These are phyloP conservation scores for Podospora sp. DNA, from an alignment of 495 filamentous ascomycete genomes.

Conservation along the genomic window DNA sequence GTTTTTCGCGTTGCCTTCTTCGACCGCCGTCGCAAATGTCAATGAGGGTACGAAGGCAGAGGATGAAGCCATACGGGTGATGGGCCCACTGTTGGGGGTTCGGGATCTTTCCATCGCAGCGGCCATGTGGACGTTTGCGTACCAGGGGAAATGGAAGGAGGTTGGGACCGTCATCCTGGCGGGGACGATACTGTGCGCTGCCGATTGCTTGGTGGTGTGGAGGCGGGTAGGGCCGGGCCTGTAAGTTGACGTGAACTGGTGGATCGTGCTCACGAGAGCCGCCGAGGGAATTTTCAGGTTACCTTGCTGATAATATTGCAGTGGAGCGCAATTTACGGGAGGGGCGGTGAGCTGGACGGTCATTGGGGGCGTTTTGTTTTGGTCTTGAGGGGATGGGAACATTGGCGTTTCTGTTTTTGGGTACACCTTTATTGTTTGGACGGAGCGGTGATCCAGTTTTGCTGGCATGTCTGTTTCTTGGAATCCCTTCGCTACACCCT, in stretches of 20 bases:
- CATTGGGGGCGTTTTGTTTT: constrained; percentile 8
- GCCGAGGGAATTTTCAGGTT: neutral
- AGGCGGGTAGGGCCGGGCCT: neutral
- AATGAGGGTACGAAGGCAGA: neutral
- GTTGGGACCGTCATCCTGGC: constrained; percentile 12
- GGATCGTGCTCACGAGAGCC: neutral
- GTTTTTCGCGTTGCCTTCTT: neutral
- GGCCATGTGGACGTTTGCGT: constrained; percentile 7
- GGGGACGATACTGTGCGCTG: constrained; percentile 13
- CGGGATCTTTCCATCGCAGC: constrained; percentile 8
- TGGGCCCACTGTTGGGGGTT: constrained; percentile 9
- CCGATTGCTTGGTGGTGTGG: constrained; percentile 3
- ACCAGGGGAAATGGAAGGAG: constrained; percentile 9
- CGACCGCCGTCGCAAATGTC: neutral
- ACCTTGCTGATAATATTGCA: constrained; percentile 1
- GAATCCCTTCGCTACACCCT: no score
- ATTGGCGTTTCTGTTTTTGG: no score
- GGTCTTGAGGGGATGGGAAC: constrained; percentile 8
- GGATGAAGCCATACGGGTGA: neutral
- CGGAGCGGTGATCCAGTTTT: no score
- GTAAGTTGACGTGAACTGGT: constrained; percentile 5
- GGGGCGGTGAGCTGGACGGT: constrained; percentile 15
- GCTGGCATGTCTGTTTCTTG: no score
- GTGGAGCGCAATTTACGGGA: constrained; percentile 2
- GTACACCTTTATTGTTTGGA: no score